Evolutionary conservation across 352 stramenopile genomes (phyloP).

Genomic region (Phytophthora fragariae): DNA sequence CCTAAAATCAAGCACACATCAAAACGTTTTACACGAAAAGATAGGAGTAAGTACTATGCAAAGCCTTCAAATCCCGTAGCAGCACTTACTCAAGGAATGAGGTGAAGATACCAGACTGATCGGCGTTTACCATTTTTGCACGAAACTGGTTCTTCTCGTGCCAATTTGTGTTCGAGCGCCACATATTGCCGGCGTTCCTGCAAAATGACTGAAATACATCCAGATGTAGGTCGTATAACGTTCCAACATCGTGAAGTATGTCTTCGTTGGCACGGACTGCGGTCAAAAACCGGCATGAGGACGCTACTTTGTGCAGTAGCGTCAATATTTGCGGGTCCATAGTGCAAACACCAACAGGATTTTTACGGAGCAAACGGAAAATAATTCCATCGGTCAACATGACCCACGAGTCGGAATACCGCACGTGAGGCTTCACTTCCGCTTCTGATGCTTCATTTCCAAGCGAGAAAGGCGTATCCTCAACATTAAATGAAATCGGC

Average conservation of each 20-base stretch:
- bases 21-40: neutral
- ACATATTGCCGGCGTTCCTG: slow-evolving; percentile 49
- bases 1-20: slow-evolving; percentile 35
- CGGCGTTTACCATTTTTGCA: slow-evolving; percentile 64
- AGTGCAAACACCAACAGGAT: slow-evolving; percentile 51
- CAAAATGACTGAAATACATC: slow-evolving; percentile 77
- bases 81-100: slow-evolving; percentile 71
- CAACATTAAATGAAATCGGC: slow-evolving; percentile 29
- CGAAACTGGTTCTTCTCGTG: slow-evolving; percentile 46
- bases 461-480: slow-evolving; percentile 37
- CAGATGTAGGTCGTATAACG: slow-evolving; percentile 70
- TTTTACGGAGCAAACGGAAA: slow-evolving; percentile 53
- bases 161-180: slow-evolving; percentile 36
- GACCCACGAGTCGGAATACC: slow-evolving; percentile 75
- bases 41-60: slow-evolving; percentile 3
- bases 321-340: slow-evolving; percentile 62
- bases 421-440: slow-evolving; percentile 2
- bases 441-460: slow-evolving; percentile 2
- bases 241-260: slow-evolving; percentile 26
- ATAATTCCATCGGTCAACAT: slow-evolving; percentile 76
- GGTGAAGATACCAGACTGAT: slow-evolving; percentile 61
- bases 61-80: neutral
- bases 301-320: slow-evolving; percentile 52
- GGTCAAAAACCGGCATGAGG: slow-evolving; percentile 47
- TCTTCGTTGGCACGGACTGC: slow-evolving; percentile 35